Percentiles rank a stretch among this genome's conserved stretches.
Conservation (phyloP, 2,329 filamentous ascomycete species). For the Aspergillus intermedius region DNA sequence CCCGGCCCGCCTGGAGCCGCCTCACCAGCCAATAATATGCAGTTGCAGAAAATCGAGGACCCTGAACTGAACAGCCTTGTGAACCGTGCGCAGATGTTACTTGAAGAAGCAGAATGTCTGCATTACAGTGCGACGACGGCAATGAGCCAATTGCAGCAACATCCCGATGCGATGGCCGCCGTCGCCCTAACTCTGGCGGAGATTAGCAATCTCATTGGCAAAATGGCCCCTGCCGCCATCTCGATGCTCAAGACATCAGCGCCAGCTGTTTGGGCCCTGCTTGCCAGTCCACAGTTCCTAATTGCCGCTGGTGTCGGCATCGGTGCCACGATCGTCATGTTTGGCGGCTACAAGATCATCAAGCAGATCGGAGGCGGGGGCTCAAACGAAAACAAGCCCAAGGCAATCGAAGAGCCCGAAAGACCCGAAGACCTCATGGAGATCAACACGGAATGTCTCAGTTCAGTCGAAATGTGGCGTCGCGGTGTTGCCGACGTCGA, state of each 20-base stretch:
- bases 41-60: constrained; percentile 43
- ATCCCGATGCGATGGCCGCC: constrained; percentile 85
- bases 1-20: constrained; percentile 23
- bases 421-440: constrained; percentile 54
- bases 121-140: constrained; percentile 78
- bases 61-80: constrained; percentile 62
- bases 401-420: constrained; percentile 14
- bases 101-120: constrained; percentile 82
- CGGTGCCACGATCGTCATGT: constrained; percentile 90
- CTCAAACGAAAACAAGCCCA: constrained; percentile 1
- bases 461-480: constrained; percentile 56
- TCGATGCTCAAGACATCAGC: constrained; percentile 69
- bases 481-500: constrained; percentile 56
- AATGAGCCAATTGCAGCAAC: constrained; percentile 72
- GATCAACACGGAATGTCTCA: constrained; percentile 45
- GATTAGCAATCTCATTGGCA: constrained; percentile 71
- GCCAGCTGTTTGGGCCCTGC: constrained; percentile 76
- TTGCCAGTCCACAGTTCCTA: constrained; percentile 87
- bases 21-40: constrained; percentile 5
- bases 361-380: constrained; percentile 58
- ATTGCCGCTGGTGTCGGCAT: constrained; percentile 85
- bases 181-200: constrained; percentile 90
- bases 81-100: constrained; percentile 64
- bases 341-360: constrained; percentile 96
- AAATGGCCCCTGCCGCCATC: constrained; percentile 78